Evolutionary conservation across 1,284 basidiomycete species (phyloP).

Genomic region (Rhizoctonia solani): DNA sequence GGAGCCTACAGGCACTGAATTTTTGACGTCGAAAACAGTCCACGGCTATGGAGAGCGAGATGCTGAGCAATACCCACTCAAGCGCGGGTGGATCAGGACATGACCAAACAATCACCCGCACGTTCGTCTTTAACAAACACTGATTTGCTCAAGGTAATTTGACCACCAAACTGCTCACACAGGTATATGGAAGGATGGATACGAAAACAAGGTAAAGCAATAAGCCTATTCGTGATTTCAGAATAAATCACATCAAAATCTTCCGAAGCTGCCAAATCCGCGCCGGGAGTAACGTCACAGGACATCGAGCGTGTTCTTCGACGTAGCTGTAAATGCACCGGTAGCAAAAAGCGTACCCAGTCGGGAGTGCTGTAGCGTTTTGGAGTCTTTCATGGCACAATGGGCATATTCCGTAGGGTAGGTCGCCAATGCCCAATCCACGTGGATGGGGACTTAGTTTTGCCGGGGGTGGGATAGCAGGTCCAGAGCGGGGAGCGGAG

Average conservation of each 20-base stretch:
- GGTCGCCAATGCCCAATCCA: conserved; percentile 57
- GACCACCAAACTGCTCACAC: conserved; percentile 1
- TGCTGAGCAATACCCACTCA: conserved; percentile 4
- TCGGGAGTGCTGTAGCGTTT: conserved; percentile 90
- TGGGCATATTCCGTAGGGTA: conserved; percentile 80
- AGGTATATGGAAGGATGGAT: conserved; percentile 15
- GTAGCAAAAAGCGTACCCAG: conserved; percentile 96
- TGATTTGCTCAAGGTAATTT: conserved; percentile 31
- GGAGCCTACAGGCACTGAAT: conserved; percentile 8
- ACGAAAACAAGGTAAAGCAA: conserved; percentile 12
- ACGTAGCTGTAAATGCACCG: conserved; percentile 88
- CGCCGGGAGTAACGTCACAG: conserved; percentile 79
- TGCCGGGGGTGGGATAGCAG: conserved; percentile 72
- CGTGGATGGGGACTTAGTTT: conserved; percentile 73
- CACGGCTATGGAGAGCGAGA: background rate
- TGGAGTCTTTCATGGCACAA: conserved; percentile 76
- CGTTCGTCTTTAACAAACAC: conserved; percentile 31
- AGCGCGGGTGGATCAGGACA: conserved; percentile 32
- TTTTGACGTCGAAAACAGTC: conserved; percentile 28
- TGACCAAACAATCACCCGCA: conserved; percentile 33
- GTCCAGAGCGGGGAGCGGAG: conserved; percentile 57
- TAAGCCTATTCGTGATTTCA: background rate
- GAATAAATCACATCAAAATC: conserved; percentile 62
- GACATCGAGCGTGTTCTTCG: conserved; percentile 77
- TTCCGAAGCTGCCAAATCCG: conserved; percentile 84